Conservation (phyloP, 768 basidiomycete genomes). For the Mycena rebaudengoi region DNA sequence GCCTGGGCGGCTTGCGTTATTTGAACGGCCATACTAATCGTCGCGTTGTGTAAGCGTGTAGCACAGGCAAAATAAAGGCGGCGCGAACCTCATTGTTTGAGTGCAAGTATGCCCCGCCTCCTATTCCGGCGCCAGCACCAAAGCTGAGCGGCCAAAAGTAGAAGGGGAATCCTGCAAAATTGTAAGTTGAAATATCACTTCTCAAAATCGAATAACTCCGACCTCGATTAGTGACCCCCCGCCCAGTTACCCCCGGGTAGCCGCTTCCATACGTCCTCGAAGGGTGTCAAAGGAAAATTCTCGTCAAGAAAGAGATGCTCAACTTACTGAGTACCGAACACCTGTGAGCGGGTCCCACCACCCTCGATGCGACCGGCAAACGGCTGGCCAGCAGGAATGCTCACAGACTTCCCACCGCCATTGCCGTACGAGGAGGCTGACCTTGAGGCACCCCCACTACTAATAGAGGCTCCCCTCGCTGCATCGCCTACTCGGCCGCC, state of each 20-base stretch:
- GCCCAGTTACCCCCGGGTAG: slow-evolving; percentile 47
- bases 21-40: slow-evolving; percentile 53
- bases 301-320: neutral
- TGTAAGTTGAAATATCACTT: no score
- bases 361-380: no score
- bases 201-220: no score
- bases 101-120: slow-evolving; percentile 39
- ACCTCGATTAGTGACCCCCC: slow-evolving; percentile 45
- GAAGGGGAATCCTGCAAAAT: slow-evolving; percentile 57
- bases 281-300: neutral
- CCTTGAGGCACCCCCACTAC: slow-evolving; percentile 4
- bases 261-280: slow-evolving; percentile 51
- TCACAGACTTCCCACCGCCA: slow-evolving; percentile 38
- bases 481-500: no score
- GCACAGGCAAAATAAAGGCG: no score
- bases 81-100: slow-evolving; percentile 15
- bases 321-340: slow-evolving; percentile 42
- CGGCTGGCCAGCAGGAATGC: slow-evolving; percentile 41
- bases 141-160: slow-evolving; percentile 58
- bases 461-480: no score
- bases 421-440: slow-evolving; percentile 40
- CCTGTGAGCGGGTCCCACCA: slow-evolving; percentile 45
- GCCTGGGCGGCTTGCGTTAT: slow-evolving; percentile 59
- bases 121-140: slow-evolving; percentile 29
- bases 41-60: no score